A percentile compares a stretch with the other conserved stretches of the same genome.
phyloP scores from a whole-genome alignment of 306 rosid genomes.

The Amphicarpaea edgeworthii region DNA sequence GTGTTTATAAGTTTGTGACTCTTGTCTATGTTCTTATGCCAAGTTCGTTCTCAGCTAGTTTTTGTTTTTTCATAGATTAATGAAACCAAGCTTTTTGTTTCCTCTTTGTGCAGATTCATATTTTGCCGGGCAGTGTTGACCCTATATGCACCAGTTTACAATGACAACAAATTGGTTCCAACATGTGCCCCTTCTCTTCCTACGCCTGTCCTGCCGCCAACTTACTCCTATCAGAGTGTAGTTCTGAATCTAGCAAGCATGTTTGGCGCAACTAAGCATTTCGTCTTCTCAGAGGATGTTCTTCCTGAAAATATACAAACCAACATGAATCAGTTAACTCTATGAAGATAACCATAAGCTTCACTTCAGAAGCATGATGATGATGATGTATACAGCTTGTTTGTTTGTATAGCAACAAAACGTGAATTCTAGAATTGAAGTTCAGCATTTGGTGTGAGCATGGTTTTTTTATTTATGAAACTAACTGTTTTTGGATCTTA shows the following conservation, averaged over 20 bases:
- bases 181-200: conserved; percentile 79
- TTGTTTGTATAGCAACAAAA: conserved; percentile 45
- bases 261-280: conserved; percentile 69
- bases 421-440: conserved; percentile 34
- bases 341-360: conserved; percentile 32
- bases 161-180: conserved; percentile 72
- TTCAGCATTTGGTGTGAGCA: conserved; percentile 28
- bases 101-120: conserved; percentile 66
- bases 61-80: conserved; percentile 8
- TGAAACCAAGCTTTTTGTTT: neutral
- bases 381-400: conserved; percentile 40
- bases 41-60: conserved; percentile 6
- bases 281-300: conserved; percentile 61
- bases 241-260: conserved; percentile 63
- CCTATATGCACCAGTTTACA: conserved; percentile 63
- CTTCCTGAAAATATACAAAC: conserved; percentile 48
- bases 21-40: neutral
- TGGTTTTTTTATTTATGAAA: neutral
- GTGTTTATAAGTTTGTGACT: neutral
- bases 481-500: neutral
- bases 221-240: conserved; percentile 52
- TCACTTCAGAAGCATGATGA: conserved; percentile 33
- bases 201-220: conserved; percentile 49
- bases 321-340: conserved; percentile 30
- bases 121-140: conserved; percentile 75